phyloP scores from a whole-genome alignment of 106 monocot genomes.

The Triglochin maritima region DNA sequence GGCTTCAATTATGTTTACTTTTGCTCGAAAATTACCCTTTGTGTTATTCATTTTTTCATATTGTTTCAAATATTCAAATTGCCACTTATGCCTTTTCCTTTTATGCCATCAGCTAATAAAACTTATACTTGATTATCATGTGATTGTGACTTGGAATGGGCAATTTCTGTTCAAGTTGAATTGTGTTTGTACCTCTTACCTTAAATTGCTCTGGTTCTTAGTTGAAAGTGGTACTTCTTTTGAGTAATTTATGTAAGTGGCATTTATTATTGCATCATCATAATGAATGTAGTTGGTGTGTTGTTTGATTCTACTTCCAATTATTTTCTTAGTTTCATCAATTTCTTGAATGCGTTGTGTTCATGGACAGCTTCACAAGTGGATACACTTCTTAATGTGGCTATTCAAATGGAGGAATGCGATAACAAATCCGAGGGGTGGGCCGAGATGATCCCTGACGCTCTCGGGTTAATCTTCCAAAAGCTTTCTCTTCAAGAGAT shows the following conservation, averaged over 20 bases:
- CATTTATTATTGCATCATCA: background rate
- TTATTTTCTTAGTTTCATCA: too few species aligned
- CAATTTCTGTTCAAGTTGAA: too few species aligned
- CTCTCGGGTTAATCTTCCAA: slow-evolving; percentile 72
- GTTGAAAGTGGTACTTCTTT: background rate
- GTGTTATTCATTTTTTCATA: too few species aligned
- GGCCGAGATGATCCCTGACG: slow-evolving; percentile 87
- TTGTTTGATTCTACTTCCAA: background rate
- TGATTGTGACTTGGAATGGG: too few species aligned
- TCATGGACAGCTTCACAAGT: background rate
- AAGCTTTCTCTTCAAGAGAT: slow-evolving; percentile 70
- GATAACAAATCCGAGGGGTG: slow-evolving; percentile 23
- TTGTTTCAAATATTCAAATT: too few species aligned
- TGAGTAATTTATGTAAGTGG: background rate
- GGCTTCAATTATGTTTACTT: too few species aligned
- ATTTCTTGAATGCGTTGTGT: background rate
- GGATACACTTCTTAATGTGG: background rate
- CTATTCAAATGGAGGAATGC: slow-evolving; percentile 1
- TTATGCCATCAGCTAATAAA: too few species aligned
- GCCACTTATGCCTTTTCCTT: too few species aligned
- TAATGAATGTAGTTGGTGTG: background rate
- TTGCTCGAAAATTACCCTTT: too few species aligned
- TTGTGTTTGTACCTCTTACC: too few species aligned
- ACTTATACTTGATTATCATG: too few species aligned
- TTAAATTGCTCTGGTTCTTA: too few species aligned